Evolutionary conservation across 2,329 filamentous ascomycete species (phyloP).

Genomic region (Pseudopithomyces chartarum): DNA sequence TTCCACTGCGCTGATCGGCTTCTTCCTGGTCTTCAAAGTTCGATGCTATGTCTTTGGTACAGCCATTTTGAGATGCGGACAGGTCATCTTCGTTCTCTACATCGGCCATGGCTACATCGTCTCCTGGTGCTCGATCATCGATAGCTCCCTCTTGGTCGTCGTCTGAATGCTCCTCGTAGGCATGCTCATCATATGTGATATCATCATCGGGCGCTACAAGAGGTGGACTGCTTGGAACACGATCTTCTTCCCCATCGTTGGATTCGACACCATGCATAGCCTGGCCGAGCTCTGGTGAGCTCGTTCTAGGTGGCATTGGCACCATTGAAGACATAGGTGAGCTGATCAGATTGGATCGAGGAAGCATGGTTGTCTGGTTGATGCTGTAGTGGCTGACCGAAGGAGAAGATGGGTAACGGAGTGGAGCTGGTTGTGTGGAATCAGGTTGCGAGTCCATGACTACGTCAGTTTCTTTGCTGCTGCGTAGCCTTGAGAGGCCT

Average conservation of each 20-base stretch:
- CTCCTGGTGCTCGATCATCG: conserved; percentile 12
- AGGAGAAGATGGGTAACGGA: conserved; percentile 45
- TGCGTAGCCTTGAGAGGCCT: conserved; percentile 20
- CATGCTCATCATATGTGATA: conserved; percentile 28
- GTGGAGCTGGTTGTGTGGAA: conserved; percentile 30
- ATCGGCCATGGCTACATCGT: conserved; percentile 20
- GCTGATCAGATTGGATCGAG: conserved; percentile 36
- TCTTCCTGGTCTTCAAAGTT: conserved; percentile 8
- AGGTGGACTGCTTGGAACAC: conserved; percentile 46
- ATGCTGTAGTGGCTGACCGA: conserved; percentile 42
- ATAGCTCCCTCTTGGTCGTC: conserved; percentile 21
- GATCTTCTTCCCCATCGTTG: conserved; percentile 26
- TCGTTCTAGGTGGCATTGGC: conserved; percentile 33
- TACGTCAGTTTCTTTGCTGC: conserved; percentile 45
- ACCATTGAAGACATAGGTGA: conserved; percentile 39
- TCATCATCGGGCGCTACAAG: conserved; percentile 26
- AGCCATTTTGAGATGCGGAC: conserved; percentile 23
- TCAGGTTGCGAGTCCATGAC: conserved; percentile 54
- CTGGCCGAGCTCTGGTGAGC: conserved; percentile 14
- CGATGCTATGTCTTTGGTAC: conserved; percentile 10
- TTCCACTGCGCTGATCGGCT: neutral
- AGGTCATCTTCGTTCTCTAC: conserved; percentile 25
- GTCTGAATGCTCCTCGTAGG: conserved; percentile 31
- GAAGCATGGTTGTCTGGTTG: conserved; percentile 39
- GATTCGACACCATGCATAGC: conserved; percentile 12